A percentile compares a stretch with the other conserved stretches of the same genome.
phyloP scores from a whole-genome alignment of 2,329 filamentous ascomycete genomes.

The Xylaria sp. region DNA sequence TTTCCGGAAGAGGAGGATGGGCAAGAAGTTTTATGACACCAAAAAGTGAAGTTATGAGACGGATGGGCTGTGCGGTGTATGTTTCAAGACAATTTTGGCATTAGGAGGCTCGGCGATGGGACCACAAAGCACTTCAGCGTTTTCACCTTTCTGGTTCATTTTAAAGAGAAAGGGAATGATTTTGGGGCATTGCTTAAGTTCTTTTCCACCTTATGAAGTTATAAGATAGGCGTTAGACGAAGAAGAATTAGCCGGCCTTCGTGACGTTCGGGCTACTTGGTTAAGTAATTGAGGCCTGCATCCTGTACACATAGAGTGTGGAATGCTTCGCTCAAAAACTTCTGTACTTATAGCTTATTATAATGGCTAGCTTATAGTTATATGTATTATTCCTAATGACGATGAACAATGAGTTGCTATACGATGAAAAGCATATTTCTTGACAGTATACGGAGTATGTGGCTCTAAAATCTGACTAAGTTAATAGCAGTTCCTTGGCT shows the following conservation, averaged over 20 bases:
- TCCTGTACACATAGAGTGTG: constrained; percentile 9
- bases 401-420: neutral
- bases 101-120: neutral
- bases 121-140: constrained; percentile 3
- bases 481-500: neutral
- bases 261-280: neutral
- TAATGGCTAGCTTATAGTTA: neutral
- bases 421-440: neutral
- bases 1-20: constrained; percentile 70
- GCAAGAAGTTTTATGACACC: constrained; percentile 59
- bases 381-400: neutral
- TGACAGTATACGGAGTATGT: neutral
- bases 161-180: neutral
- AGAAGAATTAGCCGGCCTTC: constrained; percentile 3
- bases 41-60: constrained; percentile 7
- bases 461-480: neutral
- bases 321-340: constrained; percentile 8
- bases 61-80: constrained; percentile 5
- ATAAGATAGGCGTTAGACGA: constrained; percentile 26
- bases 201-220: constrained; percentile 9
- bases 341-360: neutral
- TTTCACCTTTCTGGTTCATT: constrained; percentile 25
- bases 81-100: neutral
- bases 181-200: constrained; percentile 26
- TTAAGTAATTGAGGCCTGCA: neutral